Evolutionary conservation across 2,329 filamentous ascomycete species (phyloP).

Genomic region (Exophiala xenobiotica): DNA sequence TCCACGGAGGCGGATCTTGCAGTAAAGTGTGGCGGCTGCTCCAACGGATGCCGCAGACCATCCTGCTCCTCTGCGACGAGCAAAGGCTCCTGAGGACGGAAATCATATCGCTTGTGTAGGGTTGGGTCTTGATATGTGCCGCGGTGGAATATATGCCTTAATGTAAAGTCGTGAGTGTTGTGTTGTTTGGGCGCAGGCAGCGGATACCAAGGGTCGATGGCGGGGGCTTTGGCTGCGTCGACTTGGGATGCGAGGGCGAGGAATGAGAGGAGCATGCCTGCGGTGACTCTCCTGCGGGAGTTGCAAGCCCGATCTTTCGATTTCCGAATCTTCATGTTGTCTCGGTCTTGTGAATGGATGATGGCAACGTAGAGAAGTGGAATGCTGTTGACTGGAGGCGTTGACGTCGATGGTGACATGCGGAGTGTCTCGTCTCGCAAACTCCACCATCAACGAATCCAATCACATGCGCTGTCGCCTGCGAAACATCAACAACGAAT

Average conservation of each 20-base stretch:
- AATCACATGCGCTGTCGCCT: slow-evolving; percentile 17
- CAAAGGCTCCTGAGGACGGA: slow-evolving; percentile 29
- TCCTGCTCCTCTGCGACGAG: slow-evolving; percentile 64
- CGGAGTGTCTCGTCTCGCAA: slow-evolving; percentile 4
- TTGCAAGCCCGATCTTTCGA: slow-evolving; percentile 39
- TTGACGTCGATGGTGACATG: slow-evolving; percentile 11
- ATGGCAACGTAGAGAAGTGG: neutral
- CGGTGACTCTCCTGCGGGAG: slow-evolving; percentile 64
- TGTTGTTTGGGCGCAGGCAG: slow-evolving; percentile 20
- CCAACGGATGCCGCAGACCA: slow-evolving; percentile 44
- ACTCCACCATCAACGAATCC: slow-evolving; percentile 2
- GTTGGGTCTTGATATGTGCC: slow-evolving; percentile 75
- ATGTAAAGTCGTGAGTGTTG: slow-evolving; percentile 44
- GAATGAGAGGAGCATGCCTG: slow-evolving; percentile 64
- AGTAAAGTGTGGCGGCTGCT: slow-evolving; percentile 54
- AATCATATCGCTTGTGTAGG: slow-evolving; percentile 73
- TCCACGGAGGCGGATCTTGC: slow-evolving; percentile 64
- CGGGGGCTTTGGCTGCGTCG: slow-evolving; percentile 19
- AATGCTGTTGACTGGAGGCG: slow-evolving; percentile 9
- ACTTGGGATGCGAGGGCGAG: slow-evolving; percentile 54
- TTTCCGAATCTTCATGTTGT: slow-evolving; percentile 27
- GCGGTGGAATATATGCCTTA: slow-evolving; percentile 91
- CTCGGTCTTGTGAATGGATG: slow-evolving; percentile 1
- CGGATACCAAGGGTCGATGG: slow-evolving; percentile 27
- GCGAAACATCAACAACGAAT: slow-evolving; percentile 7